A percentile compares a stretch with the other conserved stretches of the same genome.
phyloP scores from a whole-genome alignment of 352 stramenopile genomes.

The Globisporangium mamillatum region DNA sequence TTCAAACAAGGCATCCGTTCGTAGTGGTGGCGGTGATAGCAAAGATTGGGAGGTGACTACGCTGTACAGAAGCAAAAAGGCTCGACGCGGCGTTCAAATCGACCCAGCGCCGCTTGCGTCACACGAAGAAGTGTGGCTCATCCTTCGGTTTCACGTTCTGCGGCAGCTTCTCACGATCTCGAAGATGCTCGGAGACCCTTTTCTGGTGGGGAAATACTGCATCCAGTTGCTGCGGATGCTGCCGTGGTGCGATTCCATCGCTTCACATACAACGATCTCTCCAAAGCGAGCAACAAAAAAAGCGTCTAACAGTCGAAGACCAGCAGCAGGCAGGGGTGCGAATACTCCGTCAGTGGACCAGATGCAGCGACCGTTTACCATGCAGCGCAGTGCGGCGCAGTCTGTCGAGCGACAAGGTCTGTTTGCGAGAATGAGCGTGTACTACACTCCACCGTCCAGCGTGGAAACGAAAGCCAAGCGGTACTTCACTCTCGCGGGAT shows the following conservation, averaged over 20 bases:
- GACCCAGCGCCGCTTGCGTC: slow-evolving; percentile 3
- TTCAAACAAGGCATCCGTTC: background rate
- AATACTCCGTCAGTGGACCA: slow-evolving; percentile 24
- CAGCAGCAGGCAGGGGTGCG: slow-evolving; percentile 5
- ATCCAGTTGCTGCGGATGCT: slow-evolving; percentile 69
- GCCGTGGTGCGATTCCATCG: slow-evolving; percentile 53
- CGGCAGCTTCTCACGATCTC: slow-evolving; percentile 68
- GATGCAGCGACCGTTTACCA: slow-evolving; percentile 31
- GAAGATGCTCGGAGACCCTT: slow-evolving; percentile 48
- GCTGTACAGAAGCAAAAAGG: slow-evolving; percentile 29
- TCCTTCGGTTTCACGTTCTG: slow-evolving; percentile 74
- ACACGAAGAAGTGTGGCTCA: slow-evolving; percentile 61
- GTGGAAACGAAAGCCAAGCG: slow-evolving; percentile 67
- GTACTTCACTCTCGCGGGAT: slow-evolving; percentile 56
- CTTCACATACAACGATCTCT: slow-evolving; percentile 4
- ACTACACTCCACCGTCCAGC: slow-evolving; percentile 58
- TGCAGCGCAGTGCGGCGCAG: slow-evolving; percentile 21
- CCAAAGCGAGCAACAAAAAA: slow-evolving; percentile 5
- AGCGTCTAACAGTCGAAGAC: background rate
- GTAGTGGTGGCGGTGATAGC: background rate
- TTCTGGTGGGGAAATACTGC: slow-evolving; percentile 52
- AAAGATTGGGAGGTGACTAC: slow-evolving; percentile 49
- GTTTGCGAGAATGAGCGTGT: slow-evolving; percentile 51
- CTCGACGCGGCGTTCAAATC: slow-evolving; percentile 8
- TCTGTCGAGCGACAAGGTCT: slow-evolving; percentile 27